Evolutionary conservation across 306 rosid species (phyloP).

Genomic region (Arachis hypogaea): DNA sequence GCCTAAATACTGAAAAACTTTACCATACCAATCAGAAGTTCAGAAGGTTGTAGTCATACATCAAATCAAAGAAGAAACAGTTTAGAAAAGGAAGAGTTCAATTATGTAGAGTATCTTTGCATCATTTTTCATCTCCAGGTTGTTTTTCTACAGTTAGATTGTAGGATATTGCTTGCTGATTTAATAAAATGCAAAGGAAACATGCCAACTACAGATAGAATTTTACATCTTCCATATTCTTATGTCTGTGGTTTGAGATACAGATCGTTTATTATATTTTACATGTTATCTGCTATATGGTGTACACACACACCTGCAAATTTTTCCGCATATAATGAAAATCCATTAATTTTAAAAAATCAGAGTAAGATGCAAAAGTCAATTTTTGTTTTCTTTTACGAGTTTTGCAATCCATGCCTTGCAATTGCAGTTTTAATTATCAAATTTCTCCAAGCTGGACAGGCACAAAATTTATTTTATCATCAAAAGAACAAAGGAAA

Average conservation of each 20-base stretch:
- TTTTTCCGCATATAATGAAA: not conserved
- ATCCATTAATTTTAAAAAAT: not conserved
- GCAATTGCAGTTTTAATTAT: not conserved
- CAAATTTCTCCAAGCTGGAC: not conserved
- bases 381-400: not conserved
- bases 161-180: slow-evolving; percentile 2
- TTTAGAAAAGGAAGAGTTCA: not conserved
- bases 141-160: not conserved
- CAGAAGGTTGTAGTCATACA: slow-evolving; percentile 8
- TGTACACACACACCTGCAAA: not conserved
- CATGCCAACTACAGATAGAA: not conserved
- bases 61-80: slow-evolving; percentile 22
- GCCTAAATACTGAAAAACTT: not conserved
- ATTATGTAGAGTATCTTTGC: not conserved
- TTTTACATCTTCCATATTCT: not conserved
- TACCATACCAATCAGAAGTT: not conserved
- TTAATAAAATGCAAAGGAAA: slow-evolving; percentile 25
- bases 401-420: slow-evolving; percentile 2
- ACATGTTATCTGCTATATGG: not conserved
- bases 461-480: not conserved
- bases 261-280: not conserved
- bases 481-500: not conserved
- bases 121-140: not conserved
- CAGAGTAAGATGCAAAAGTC: too few species aligned
- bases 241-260: not conserved